phyloP scores from a whole-genome alignment of 2,329 filamentous ascomycete species.

The Leptosphaerulina australis region DNA sequence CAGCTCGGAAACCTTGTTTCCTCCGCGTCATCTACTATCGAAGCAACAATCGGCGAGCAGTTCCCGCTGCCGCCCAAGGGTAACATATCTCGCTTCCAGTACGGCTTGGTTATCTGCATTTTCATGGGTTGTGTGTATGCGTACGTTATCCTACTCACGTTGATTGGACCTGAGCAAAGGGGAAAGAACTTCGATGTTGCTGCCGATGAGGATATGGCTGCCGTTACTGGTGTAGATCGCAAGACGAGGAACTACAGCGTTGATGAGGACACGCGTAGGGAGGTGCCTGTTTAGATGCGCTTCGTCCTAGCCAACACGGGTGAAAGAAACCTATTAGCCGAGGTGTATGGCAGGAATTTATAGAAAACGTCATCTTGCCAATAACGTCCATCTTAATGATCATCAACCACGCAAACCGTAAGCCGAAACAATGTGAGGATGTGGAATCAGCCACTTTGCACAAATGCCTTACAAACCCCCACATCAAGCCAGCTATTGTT shows the following conservation, averaged over 20 bases:
- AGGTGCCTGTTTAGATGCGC: background rate
- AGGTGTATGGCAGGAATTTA: too few species aligned
- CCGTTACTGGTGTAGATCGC: constrained; percentile 23
- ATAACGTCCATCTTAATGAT: too few species aligned
- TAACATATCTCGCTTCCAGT: constrained; percentile 53
- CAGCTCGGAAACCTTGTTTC: constrained; percentile 78
- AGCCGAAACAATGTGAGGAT: too few species aligned
- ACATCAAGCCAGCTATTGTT: too few species aligned
- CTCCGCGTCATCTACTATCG: constrained; percentile 74
- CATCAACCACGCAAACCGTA: too few species aligned
- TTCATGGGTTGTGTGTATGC: constrained; percentile 85
- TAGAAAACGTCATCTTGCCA: too few species aligned
- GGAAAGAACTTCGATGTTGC: constrained; percentile 41
- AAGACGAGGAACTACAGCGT: constrained; percentile 10
- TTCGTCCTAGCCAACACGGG: too few species aligned
- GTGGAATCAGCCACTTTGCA: too few species aligned
- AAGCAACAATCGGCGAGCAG: constrained; percentile 73
- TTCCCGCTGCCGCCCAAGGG: constrained; percentile 69
- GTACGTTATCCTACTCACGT: constrained; percentile 66
- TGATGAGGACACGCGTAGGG: constrained; percentile 2
- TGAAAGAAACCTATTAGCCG: too few species aligned
- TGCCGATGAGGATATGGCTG: constrained; percentile 44
- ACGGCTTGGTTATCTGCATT: constrained; percentile 85
- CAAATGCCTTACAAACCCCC: too few species aligned
- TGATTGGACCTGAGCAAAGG: constrained; percentile 64